Base-by-base conservation (phyloP, 2,329 filamentous ascomycete species). In the Neonectria ditissima region DNA sequence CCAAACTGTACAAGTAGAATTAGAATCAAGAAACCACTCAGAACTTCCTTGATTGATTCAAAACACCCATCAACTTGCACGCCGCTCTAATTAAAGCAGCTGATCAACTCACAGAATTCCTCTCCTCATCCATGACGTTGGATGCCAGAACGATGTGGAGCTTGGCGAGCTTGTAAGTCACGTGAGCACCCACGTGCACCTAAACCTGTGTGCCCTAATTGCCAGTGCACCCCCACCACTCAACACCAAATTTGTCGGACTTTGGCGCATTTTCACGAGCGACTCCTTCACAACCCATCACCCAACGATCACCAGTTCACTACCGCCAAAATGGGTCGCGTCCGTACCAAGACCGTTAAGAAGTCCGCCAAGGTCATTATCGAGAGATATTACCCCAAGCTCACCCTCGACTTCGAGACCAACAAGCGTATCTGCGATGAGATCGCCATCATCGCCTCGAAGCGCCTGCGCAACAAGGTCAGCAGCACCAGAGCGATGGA, bases 391-490 rank as follows among this genome's bases (percentile, higher is more conserved):
- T 97, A 97, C 87, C 96, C 96, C 81, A 94, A 93, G 86, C 89
- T 99, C 83, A 97, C 94, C 73, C 93, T 98, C 80, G 96, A 99
- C 88, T 99, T 99, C 87, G 96, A 99, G 91, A 97, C 93, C 90
- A 97, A 97, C 92, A 97, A 97, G 92, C 89, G 94, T 79, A 97
- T 98, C 80, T 98, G 96, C 88, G 96, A 98, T 94, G 96, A 99
- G 87, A 96, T 99, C 78, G 96, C 96, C 80, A 97, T 99, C 84
- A 99, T 99, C 81, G 93, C 96, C 77, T 97, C 92, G 78, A 99
- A 99, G 93, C 91, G 97, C 82, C 92, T 99, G 79, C 91, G 96
- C 87, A 99, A 99, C 92, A 99, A 99, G 93, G 93, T 97, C 75
- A 80, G 81, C 69, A 76, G 18, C 59, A 9, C 55, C 58, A 58